Evolutionary conservation across 192 early-diverging fungal species (phyloP), one percentile per base, ranked within the genome.

Genomic region (Mortierella alpina): DNA sequence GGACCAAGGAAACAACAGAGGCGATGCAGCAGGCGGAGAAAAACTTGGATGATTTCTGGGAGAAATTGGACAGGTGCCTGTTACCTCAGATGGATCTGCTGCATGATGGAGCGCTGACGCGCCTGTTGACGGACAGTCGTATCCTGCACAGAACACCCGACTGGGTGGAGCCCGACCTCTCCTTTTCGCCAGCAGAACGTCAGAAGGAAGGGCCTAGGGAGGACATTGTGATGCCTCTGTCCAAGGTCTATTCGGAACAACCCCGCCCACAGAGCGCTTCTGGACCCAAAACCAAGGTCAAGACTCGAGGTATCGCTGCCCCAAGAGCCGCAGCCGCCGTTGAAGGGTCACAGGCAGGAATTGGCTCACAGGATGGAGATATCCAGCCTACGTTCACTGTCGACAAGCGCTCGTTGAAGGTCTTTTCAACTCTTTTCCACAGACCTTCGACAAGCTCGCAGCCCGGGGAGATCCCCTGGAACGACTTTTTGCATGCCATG

Each of bases 251-350:
- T n/a, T n/a, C n/a, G n/a, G n/a, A n/a, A n/a, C 60, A 75, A 40
- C 10, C 42, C 52, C 73, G 65, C 23, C 42, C 59, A 44, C 15
- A 75, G 73, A 57, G 60, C 41, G 58, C 50, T 6, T 39, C 40
- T 65, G n/a, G n/a, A n/a, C n/a, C n/a, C n/a, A 75, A 75, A 59
- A 50, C 15, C 53, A 75, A 75, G 66, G 61, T 75, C 66, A 75
- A 75, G 73, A 75, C 73, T 20, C 66, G 66, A 22, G 73, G 73
- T n/a, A n/a, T n/a, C n/a, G n/a, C n/a, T n/a, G n/a, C n/a, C n/a
- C n/a, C n/a, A n/a, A n/a, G n/a, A n/a, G 59, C 39, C 20, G 45
- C 60, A 31, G 42, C 53, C 15, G 52, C 45, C 11, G 44, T 45
- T 41, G 22, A 57, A 14, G 41, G 51, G 22, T 13, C 64, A 20